Evolutionary conservation across 129 eudicot species (phyloP).

Genomic region (Saussurea involucrata): DNA sequence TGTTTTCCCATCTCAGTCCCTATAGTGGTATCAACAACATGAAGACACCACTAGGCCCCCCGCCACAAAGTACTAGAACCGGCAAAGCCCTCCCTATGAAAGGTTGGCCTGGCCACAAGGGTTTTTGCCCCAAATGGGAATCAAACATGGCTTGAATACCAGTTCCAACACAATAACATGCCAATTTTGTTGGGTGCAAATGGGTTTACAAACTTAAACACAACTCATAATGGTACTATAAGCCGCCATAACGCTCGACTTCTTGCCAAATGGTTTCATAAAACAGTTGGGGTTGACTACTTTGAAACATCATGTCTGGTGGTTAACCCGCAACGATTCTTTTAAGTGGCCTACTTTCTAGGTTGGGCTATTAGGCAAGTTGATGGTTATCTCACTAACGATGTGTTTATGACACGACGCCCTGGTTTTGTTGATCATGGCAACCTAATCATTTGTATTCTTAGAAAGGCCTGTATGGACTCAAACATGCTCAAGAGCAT

Average conservation of each 20-base stretch:
- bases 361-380: neutral
- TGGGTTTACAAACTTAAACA: neutral
- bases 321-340: neutral
- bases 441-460: neutral
- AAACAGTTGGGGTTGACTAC: neutral
- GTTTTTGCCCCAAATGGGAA: neutral
- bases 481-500: neutral
- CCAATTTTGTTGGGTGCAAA: neutral
- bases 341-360: neutral
- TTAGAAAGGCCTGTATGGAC: neutral
- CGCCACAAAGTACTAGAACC: neutral
- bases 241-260: neutral
- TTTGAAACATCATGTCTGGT: neutral
- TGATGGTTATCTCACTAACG: neutral
- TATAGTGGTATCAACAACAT: neutral
- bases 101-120: neutral
- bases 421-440: neutral
- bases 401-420: neutral
- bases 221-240: neutral
- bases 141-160: neutral
- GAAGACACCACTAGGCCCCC: neutral
- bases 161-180: neutral
- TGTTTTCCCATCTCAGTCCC: neutral
- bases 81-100: neutral
- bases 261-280: neutral